Base-by-base conservation (phyloP, 2,329 filamentous ascomycete species). In the Fusarium keratoplasticum region DNA sequence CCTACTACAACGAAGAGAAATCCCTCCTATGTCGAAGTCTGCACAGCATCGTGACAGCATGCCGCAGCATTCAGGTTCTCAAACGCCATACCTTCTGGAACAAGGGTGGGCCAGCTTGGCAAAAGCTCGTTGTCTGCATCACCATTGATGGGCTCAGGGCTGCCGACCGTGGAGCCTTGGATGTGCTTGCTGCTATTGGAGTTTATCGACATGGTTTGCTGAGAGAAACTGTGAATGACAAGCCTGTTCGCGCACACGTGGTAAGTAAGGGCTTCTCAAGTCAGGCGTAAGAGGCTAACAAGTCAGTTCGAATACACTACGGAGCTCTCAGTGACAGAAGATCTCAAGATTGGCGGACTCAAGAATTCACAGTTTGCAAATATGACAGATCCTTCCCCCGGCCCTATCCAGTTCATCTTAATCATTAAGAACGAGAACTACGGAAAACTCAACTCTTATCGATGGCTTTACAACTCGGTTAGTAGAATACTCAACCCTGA, bases 61-160 rank as follows among this genome's bases (percentile, higher is more conserved):
- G 98, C 79, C 93, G 95, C 70, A 95, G 98, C 79, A 98, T 98
- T 81, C 95, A 98, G 77, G 98, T 97, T 84, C 88, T 98, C 71
- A 98, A 98, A 85, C 97, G 97, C 85, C 98, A 96, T 35, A 95
- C 96, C 78, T 98, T 98, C 86, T 98, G 96, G 96, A 98, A 98
- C 87, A 97, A 97, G 86, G 95, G 95, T 77, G 96, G 96, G 66
- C 96, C 96, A 5, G 96, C 96, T 61, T 98, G 96, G 96, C 95
- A 98, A 82, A 98, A 98, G 87, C 98, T 98, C 80, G 96, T 98
- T 29, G 96, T 98, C 67, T 96, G 94, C 82, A 87, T 98, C 74
- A 94, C 98, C 68, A 98, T 98, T 78, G 96, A 98, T 82, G 96
- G 96, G 88, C 96, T 98, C 80, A 95, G 97, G 78, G 96, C 96